phyloP scores from a whole-genome alignment of 257 asterid species.

The Capsicum chinense region DNA sequence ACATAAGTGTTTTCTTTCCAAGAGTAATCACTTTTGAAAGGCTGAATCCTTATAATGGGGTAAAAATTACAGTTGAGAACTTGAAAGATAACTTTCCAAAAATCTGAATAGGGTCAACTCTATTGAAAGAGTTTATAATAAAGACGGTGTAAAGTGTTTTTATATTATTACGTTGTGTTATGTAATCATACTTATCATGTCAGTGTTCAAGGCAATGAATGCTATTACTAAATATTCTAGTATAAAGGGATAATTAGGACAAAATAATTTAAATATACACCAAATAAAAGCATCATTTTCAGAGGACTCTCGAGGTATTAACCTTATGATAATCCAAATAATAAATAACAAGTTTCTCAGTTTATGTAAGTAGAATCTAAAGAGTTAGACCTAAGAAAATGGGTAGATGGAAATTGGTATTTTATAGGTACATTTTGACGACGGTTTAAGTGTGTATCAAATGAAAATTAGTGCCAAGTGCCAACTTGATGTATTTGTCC shows the following conservation, averaged over 20 bases:
- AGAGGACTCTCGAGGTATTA: too few species aligned
- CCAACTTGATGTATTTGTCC: neutral
- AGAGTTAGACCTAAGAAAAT: neutral
- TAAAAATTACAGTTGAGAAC: too few species aligned
- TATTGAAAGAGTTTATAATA: too few species aligned
- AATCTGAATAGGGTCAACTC: neutral
- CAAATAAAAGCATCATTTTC: too few species aligned
- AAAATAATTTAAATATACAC: too few species aligned
- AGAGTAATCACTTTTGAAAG: neutral
- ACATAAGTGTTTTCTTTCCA: neutral
- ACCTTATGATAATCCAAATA: neutral
- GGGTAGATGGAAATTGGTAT: neutral
- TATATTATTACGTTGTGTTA: too few species aligned
- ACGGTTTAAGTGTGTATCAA: neutral
- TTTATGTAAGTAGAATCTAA: neutral
- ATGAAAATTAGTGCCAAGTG: neutral
- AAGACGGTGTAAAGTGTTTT: too few species aligned
- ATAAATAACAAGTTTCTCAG: neutral
- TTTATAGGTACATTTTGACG: neutral
- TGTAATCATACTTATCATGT: too few species aligned
- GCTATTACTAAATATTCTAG: too few species aligned
- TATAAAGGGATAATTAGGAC: too few species aligned
- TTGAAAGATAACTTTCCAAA: neutral
- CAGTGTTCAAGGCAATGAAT: too few species aligned
- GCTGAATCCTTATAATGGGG: neutral